Conservation (phyloP, 495 filamentous ascomycete genomes). For the Xylaria scruposa region DNA sequence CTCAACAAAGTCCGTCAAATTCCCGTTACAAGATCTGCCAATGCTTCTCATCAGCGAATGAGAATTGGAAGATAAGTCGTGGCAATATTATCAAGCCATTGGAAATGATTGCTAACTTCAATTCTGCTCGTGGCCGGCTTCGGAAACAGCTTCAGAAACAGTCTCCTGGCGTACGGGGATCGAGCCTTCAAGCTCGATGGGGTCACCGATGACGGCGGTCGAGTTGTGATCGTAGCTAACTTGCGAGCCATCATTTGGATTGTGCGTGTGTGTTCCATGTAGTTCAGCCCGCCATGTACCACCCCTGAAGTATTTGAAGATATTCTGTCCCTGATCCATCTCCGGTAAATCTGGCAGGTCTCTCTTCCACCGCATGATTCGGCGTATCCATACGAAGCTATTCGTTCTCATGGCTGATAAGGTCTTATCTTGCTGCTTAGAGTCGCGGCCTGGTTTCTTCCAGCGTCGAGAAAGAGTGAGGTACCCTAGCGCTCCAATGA, state of each 20-base stretch:
- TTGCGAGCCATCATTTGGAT: background rate
- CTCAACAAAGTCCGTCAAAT: background rate
- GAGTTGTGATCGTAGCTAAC: background rate
- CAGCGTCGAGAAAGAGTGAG: background rate
- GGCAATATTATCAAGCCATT: background rate
- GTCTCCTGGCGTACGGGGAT: background rate
- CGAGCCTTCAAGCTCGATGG: background rate
- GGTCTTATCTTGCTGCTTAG: background rate
- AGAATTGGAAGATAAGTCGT: background rate
- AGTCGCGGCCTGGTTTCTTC: background rate
- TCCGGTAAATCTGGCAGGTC: background rate
- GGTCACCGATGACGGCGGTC: background rate
- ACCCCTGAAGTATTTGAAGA: background rate
- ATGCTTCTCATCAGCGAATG: background rate
- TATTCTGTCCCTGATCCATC: conserved; percentile 3
- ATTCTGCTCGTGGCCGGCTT: background rate
- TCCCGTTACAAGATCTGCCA: background rate
- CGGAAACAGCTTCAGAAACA: background rate
- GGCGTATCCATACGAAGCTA: background rate
- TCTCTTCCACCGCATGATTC: background rate
- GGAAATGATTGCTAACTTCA: background rate
- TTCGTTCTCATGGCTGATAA: background rate
- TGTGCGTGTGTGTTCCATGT: background rate
- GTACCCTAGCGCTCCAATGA: background rate
- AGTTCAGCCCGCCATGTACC: background rate